Evolutionary conservation across 495 filamentous ascomycete genomes (phyloP).

Genomic region (Cercophora newfieldiana): DNA sequence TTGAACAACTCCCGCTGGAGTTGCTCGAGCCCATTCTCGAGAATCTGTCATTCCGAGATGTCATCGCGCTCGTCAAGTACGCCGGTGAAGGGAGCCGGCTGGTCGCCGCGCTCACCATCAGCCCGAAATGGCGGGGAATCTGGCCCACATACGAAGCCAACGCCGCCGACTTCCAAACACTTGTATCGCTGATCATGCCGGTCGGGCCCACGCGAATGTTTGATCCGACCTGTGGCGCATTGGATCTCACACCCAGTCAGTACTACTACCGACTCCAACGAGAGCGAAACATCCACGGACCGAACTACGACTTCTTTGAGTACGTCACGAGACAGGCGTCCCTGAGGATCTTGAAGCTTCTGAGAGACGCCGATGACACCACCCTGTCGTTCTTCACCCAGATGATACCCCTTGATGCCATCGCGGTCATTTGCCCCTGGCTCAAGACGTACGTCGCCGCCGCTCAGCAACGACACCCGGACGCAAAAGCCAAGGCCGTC

Average conservation of each 20-base stretch:
- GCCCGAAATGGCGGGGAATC: conserved; percentile 17
- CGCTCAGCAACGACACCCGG: neutral
- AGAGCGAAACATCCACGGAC: no score
- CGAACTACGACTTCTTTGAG: neutral
- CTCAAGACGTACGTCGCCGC: neutral
- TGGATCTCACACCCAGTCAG: conserved; percentile 8
- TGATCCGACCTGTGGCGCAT: conserved; percentile 9
- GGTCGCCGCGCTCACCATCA: conserved; percentile 1
- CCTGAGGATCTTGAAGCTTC: neutral
- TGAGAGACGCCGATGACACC: neutral
- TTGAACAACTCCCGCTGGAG: conserved; percentile 28
- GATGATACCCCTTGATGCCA: neutral
- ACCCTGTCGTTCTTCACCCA: neutral
- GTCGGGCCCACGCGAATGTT: neutral
- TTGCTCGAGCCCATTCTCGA: conserved; percentile 25
- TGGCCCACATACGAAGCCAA: conserved; percentile 15
- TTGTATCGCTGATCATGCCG: conserved; percentile 14
- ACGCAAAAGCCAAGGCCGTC: neutral
- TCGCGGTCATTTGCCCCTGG: conserved; percentile 1
- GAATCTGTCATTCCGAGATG: conserved; percentile 17
- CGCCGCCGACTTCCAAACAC: conserved; percentile 7
- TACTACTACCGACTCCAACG: neutral
- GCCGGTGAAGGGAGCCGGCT: neutral
- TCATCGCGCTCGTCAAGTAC: conserved; percentile 14
- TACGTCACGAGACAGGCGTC: neutral